Evolutionary conservation across 768 basidiomycete genomes (phyloP).

Genomic region (Xanthoconium purpureum): DNA sequence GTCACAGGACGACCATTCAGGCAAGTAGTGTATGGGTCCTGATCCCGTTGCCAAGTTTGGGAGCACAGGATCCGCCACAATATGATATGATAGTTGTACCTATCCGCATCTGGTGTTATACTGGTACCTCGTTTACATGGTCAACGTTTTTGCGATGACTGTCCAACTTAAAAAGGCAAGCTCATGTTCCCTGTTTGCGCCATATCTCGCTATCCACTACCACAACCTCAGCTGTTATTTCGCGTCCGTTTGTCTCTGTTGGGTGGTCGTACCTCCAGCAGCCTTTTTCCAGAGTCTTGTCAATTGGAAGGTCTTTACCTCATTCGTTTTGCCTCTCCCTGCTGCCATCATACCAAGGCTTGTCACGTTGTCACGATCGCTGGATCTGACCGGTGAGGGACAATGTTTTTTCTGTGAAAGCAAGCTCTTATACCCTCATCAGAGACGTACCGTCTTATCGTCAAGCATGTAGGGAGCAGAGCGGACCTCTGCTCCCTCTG

Average conservation of each 20-base stretch:
- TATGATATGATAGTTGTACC: slow-evolving; percentile 16
- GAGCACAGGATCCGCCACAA: slow-evolving; percentile 2
- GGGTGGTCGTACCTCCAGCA: background rate
- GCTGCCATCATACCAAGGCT: background rate
- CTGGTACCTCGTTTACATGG: slow-evolving; percentile 10
- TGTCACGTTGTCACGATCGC: background rate
- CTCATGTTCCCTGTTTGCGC: background rate
- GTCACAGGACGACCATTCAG: slow-evolving; percentile 2
- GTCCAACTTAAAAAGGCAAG: slow-evolving; percentile 15
- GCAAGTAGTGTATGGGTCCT: background rate
- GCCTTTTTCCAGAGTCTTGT: background rate
- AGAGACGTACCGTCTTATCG: slow-evolving; percentile 59
- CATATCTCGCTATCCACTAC: slow-evolving; percentile 3
- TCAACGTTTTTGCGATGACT: background rate
- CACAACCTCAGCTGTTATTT: background rate
- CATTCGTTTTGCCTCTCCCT: background rate
- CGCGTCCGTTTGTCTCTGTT: background rate
- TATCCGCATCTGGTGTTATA: slow-evolving; percentile 11
- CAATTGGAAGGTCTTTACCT: background rate
- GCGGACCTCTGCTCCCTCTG: slow-evolving; percentile 56
- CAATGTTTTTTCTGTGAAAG: background rate
- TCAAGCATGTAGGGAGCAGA: slow-evolving; percentile 48
- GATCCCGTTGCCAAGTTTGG: slow-evolving; percentile 1
- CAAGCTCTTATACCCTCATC: slow-evolving; percentile 36
- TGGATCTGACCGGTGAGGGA: slow-evolving; percentile 10